Evolutionary conservation across 2,329 filamentous ascomycete genomes (phyloP).

Genomic region (Pseudodiploospora longispora): DNA sequence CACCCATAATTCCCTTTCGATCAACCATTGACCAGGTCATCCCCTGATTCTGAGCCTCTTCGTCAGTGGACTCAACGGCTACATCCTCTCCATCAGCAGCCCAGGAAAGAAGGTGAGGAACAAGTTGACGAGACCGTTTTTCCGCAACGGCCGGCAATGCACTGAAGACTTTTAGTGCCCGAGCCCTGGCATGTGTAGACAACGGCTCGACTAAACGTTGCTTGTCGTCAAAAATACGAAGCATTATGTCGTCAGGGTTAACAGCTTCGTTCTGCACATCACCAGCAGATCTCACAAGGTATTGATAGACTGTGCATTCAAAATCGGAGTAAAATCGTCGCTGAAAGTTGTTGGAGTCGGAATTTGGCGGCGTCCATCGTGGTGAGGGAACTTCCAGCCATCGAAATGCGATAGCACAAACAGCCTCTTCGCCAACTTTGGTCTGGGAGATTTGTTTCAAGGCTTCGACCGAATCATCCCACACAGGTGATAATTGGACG

Average conservation of each 20-base stretch:
- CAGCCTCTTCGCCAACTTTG: slow-evolving; percentile 61
- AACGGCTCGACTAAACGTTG: slow-evolving; percentile 47
- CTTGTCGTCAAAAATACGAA: slow-evolving; percentile 54
- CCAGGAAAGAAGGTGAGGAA: slow-evolving; percentile 83
- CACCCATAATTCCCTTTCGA: slow-evolving; percentile 69
- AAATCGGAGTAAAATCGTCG: slow-evolving; percentile 59
- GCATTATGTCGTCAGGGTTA: slow-evolving; percentile 49
- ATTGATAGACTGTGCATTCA: slow-evolving; percentile 69
- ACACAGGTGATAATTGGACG: slow-evolving; percentile 73
- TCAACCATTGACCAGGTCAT: slow-evolving; percentile 66
- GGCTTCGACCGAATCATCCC: slow-evolving; percentile 73
- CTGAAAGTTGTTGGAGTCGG: slow-evolving; percentile 24
- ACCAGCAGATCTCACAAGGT: slow-evolving; percentile 44
- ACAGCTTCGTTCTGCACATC: slow-evolving; percentile 45
- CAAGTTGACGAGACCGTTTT: slow-evolving; percentile 73
- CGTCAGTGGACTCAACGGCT: slow-evolving; percentile 23
- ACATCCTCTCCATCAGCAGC: slow-evolving; percentile 44
- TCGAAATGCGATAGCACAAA: slow-evolving; percentile 65
- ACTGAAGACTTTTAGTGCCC: slow-evolving; percentile 72
- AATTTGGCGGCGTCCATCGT: slow-evolving; percentile 39
- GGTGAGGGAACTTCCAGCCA: slow-evolving; percentile 62
- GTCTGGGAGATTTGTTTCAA: slow-evolving; percentile 67
- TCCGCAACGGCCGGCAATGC: slow-evolving; percentile 72
- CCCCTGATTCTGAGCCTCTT: slow-evolving; percentile 24
- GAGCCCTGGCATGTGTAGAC: slow-evolving; percentile 55